Conservation (phyloP, 2,329 filamentous ascomycete genomes). For the Didymella exigua region DNA sequence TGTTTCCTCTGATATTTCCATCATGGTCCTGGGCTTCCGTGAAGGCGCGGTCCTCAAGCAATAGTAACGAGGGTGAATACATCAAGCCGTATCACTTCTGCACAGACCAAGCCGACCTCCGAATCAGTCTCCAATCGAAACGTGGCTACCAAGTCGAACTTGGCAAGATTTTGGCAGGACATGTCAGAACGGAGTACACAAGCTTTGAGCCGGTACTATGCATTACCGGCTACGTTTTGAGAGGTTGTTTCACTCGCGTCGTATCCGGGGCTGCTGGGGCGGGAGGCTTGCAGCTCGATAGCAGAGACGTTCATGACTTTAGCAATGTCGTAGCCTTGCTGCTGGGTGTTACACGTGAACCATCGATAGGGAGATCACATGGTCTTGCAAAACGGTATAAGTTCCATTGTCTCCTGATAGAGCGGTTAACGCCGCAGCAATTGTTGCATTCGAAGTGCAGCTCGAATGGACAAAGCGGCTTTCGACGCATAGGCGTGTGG, state of each 20-base stretch:
- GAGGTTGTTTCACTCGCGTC: not conserved
- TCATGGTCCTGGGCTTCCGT: not conserved
- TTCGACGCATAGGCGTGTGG: too few species aligned
- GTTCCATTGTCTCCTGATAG: too few species aligned
- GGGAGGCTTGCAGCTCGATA: not conserved
- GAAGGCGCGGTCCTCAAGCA: not conserved
- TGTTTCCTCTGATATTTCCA: not conserved
- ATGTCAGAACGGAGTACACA: not conserved
- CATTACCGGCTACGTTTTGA: not conserved
- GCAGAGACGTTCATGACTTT: not conserved
- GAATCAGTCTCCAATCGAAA: not conserved
- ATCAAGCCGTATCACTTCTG: not conserved
- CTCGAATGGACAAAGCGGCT: too few species aligned
- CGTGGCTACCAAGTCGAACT: not conserved
- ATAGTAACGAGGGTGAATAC: not conserved
- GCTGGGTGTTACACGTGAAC: too few species aligned
- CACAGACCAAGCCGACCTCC: not conserved
- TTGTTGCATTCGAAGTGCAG: too few species aligned
- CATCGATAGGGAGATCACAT: too few species aligned
- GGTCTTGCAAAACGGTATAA: too few species aligned
- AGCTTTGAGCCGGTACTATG: not conserved
- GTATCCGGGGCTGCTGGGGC: too few species aligned
- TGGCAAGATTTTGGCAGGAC: not conserved
- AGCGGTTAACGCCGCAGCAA: too few species aligned
- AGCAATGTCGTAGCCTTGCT: too few species aligned